Evolutionary conservation across 345 rosid species (phyloP).

Genomic region (Microthlaspi erraticum): DNA sequence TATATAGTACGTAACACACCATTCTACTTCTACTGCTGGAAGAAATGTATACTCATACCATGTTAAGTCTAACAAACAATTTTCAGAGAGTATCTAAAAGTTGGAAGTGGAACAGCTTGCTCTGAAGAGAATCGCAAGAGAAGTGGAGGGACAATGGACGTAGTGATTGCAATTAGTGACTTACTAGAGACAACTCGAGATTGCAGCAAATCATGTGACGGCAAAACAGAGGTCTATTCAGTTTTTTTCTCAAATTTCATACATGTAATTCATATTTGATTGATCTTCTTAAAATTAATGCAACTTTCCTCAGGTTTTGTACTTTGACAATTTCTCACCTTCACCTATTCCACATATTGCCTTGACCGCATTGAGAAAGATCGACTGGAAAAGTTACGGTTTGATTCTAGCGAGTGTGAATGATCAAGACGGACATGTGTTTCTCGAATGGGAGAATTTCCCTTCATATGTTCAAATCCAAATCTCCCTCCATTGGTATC

Average conservation of each 20-base stretch:
- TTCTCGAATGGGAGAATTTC: conserved; percentile 73
- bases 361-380: conserved; percentile 60
- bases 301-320: conserved; percentile 62
- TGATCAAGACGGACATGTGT: conserved; percentile 55
- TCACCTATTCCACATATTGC: conserved; percentile 54
- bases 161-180: conserved; percentile 69
- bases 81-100: conserved; percentile 71
- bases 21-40: conserved; percentile 26
- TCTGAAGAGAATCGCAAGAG: conserved; percentile 52
- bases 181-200: conserved; percentile 50
- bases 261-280: conserved; percentile 12
- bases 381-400: conserved; percentile 92
- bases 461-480: conserved; percentile 58
- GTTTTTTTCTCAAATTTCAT: background rate
- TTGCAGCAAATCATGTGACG: conserved; percentile 50
- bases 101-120: conserved; percentile 69
- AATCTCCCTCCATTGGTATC: conserved; percentile 73
- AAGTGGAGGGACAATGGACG: conserved; percentile 65
- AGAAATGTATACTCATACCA: conserved; percentile 18
- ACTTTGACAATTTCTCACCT: conserved; percentile 73
- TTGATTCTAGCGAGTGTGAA: conserved; percentile 53
- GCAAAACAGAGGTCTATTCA: conserved; percentile 69
- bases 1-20: background rate
- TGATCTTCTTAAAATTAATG: conserved; percentile 26
- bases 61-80: conserved; percentile 10